Evolutionary conservation across 2,329 filamentous ascomycete species (phyloP).

Genomic region (Stenocarpella maydis): DNA sequence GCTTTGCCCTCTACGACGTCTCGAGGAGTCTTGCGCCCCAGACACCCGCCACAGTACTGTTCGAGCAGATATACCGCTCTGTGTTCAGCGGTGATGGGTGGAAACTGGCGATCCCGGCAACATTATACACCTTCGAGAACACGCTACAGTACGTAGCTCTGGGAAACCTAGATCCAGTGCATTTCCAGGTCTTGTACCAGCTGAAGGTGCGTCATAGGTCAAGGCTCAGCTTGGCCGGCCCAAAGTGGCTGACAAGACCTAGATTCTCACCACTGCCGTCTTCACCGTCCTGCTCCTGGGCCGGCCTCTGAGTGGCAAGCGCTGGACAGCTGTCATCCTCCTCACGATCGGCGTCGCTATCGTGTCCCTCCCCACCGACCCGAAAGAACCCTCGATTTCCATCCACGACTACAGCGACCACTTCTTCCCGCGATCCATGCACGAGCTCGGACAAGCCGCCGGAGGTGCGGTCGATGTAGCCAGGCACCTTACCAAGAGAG

Average conservation of each 20-base stretch:
- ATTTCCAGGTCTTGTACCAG: conserved; percentile 94
- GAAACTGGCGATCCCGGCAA: conserved; percentile 90
- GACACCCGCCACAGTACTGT: conserved; percentile 80
- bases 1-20: conserved; percentile 87
- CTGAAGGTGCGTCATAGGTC: conserved; percentile 68
- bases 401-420: conserved; percentile 70
- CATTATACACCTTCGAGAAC: conserved; percentile 90
- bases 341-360: conserved; percentile 84
- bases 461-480: conserved; percentile 60
- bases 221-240: not conserved
- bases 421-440: conserved; percentile 81
- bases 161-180: conserved; percentile 88
- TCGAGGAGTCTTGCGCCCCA: conserved; percentile 80
- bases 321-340: conserved; percentile 82
- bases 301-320: conserved; percentile 72
- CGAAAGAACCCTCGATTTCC: conserved; percentile 61
- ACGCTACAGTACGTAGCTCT: conserved; percentile 92
- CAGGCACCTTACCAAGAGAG: conserved; percentile 58
- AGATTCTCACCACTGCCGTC: conserved; percentile 87
- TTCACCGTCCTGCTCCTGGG: conserved; percentile 84
- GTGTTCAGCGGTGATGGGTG: conserved; percentile 92
- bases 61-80: conserved; percentile 78
- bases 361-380: conserved; percentile 77
- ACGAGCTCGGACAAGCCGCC: conserved; percentile 75
- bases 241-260: conserved; percentile 28